These are phyloP conservation scores for Lotmaria passim DNA, from an alignment of 208 protist species.

Conservation along the genomic window DNA sequence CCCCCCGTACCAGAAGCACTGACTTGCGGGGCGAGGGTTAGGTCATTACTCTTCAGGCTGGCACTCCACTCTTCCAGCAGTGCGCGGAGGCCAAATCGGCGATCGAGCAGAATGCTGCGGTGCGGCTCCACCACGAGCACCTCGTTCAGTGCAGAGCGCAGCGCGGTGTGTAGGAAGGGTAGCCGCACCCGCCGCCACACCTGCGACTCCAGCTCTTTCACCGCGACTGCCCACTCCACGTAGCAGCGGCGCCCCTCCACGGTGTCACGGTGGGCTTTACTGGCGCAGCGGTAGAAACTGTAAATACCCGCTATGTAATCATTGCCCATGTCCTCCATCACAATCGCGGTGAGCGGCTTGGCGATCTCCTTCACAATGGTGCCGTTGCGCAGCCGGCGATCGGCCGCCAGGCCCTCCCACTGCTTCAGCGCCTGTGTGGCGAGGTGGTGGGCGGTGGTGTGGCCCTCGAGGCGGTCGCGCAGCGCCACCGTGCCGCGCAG, in stretches of 20 bases:
- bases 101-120: conserved; percentile 59
- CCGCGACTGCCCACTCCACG: conserved; percentile 47
- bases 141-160: conserved; percentile 41
- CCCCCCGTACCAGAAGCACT: no score
- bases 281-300: conserved; percentile 51
- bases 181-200: conserved; percentile 43
- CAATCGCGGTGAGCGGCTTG: conserved; percentile 39
- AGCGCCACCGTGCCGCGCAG: conserved; percentile 48
- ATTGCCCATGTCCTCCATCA: conserved; percentile 52
- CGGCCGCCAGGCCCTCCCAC: conserved; percentile 29
- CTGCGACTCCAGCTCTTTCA: conserved; percentile 47
- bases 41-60: conserved; percentile 19
- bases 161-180: conserved; percentile 38
- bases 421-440: conserved; percentile 43
- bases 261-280: conserved; percentile 35
- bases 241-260: conserved; percentile 44
- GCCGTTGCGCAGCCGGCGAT: conserved; percentile 26
- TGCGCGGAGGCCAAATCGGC: conserved; percentile 51
- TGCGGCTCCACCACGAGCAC: conserved; percentile 63
- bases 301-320: conserved; percentile 42
- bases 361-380: conserved; percentile 50
- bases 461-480: conserved; percentile 53
- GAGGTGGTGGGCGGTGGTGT: conserved; percentile 37
- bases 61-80: conserved; percentile 62
- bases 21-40: conserved; percentile 26